Evolutionary conservation across 2,329 filamentous ascomycete species (phyloP).

Genomic region (Beauveria sp.): DNA sequence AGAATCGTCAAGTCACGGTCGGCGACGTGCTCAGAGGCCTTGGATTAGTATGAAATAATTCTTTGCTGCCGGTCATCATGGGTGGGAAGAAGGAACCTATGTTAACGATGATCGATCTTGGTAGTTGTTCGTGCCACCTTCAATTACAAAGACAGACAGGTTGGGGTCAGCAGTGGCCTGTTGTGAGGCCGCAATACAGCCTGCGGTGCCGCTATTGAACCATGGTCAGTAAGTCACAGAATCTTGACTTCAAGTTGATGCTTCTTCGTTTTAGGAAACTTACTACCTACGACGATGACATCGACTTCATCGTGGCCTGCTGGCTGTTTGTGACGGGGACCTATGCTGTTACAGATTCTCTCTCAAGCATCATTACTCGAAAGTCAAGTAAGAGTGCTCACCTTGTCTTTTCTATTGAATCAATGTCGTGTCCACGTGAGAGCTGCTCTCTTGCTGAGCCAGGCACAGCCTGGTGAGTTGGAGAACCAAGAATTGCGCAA

Average conservation of each 20-base stretch:
- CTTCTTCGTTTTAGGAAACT: background rate
- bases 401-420: too few species aligned
- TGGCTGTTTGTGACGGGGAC: background rate
- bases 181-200: slow-evolving; percentile 24
- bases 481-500: too few species aligned
- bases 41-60: slow-evolving; percentile 21
- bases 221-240: background rate
- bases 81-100: slow-evolving; percentile 21
- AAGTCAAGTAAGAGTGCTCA: too few species aligned
- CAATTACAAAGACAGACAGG: slow-evolving; percentile 25
- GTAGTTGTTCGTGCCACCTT: slow-evolving; percentile 20
- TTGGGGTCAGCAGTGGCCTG: slow-evolving; percentile 22
- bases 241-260: too few species aligned
- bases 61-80: slow-evolving; percentile 18
- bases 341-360: background rate
- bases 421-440: background rate
- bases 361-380: too few species aligned
- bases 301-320: slow-evolving; percentile 14
- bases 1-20: too few species aligned
- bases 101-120: slow-evolving; percentile 20
- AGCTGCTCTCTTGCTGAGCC: background rate
- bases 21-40: too few species aligned
- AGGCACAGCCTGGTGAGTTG: too few species aligned
- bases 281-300: slow-evolving; percentile 18
- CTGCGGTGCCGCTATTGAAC: slow-evolving; percentile 23